Evolutionary conservation across 176 grass and related monocot species (phyloP).

Genomic region (Tillandsia leiboldiana): DNA sequence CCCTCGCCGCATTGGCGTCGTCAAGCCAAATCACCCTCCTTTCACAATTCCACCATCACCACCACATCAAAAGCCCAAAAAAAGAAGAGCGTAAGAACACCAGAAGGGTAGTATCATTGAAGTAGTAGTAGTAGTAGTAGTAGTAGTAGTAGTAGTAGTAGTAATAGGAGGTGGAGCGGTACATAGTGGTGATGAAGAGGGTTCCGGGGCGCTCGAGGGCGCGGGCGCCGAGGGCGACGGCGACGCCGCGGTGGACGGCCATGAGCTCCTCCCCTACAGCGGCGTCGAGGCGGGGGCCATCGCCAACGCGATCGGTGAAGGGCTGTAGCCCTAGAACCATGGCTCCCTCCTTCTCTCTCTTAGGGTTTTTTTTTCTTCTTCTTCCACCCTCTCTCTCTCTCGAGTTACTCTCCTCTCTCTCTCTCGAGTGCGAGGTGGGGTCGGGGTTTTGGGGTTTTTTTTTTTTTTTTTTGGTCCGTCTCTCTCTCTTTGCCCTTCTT

Average conservation of each 20-base stretch:
- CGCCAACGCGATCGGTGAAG: conserved; percentile 34
- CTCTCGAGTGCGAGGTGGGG: no score
- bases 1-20: conserved; percentile 48
- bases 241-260: conserved; percentile 39
- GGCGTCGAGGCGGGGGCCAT: conserved; percentile 36
- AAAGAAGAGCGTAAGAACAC: neutral
- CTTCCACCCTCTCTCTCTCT: no score
- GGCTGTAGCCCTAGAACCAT: conserved; percentile 65
- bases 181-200: conserved; percentile 77
- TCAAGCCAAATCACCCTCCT: conserved; percentile 94
- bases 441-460: no score
- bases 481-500: no score
- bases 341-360: neutral
- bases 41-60: neutral
- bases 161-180: neutral
- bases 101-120: neutral
- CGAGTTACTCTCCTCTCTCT: no score
- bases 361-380: no score
- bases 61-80: neutral
- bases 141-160: no score
- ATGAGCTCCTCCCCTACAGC: conserved; percentile 64
- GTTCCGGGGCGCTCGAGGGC: conserved; percentile 48
- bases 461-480: no score
- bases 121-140: neutral
- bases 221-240: conserved; percentile 44